phyloP scores from a whole-genome alignment of 2,329 filamentous ascomycete genomes.

The Blastomyces parvus region DNA sequence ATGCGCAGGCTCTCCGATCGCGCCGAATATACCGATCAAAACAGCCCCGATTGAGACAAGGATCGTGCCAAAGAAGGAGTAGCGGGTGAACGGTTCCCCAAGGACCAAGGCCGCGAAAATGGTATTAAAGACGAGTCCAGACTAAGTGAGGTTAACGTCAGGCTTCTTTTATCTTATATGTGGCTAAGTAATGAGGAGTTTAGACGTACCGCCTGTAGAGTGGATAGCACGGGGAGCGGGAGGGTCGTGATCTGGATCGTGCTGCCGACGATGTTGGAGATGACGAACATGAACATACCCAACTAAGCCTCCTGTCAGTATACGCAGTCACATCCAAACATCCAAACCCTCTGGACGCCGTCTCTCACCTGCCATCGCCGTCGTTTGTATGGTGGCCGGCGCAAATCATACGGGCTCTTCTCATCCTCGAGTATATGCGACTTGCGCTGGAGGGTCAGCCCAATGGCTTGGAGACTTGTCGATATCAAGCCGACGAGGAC shows the following conservation, averaged over 20 bases:
- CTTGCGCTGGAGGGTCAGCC: slow-evolving; percentile 91
- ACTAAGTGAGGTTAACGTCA: slow-evolving; percentile 35
- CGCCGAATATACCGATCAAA: slow-evolving; percentile 86
- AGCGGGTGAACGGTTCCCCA: slow-evolving; percentile 84
- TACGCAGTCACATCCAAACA: slow-evolving; percentile 13
- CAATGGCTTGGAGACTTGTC: slow-evolving; percentile 88
- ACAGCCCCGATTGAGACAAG: slow-evolving; percentile 83
- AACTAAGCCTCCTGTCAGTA: slow-evolving; percentile 36
- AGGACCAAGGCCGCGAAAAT: slow-evolving; percentile 91
- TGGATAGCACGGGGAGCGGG: slow-evolving; percentile 86
- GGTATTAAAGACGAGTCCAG: slow-evolving; percentile 95
- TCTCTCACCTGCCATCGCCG: slow-evolving; percentile 70
- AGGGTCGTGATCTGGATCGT: slow-evolving; percentile 96
- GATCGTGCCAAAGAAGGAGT: slow-evolving; percentile 82
- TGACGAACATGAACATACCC: slow-evolving; percentile 94
- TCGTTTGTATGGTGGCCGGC: slow-evolving; percentile 78
- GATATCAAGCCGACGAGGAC: slow-evolving; percentile 88
- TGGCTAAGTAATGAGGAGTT: slow-evolving; percentile 1
- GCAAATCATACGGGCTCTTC: slow-evolving; percentile 66
- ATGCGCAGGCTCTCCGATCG: slow-evolving; percentile 87
- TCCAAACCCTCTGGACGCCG: background rate
- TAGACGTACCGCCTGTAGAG: slow-evolving; percentile 63
- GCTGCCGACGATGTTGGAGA: slow-evolving; percentile 88
- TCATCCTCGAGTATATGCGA: slow-evolving; percentile 97
- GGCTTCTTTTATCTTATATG: background rate